Base-by-base conservation (phyloP, 2,329 filamentous ascomycete species). In the Hirsutella thompsonii region DNA sequence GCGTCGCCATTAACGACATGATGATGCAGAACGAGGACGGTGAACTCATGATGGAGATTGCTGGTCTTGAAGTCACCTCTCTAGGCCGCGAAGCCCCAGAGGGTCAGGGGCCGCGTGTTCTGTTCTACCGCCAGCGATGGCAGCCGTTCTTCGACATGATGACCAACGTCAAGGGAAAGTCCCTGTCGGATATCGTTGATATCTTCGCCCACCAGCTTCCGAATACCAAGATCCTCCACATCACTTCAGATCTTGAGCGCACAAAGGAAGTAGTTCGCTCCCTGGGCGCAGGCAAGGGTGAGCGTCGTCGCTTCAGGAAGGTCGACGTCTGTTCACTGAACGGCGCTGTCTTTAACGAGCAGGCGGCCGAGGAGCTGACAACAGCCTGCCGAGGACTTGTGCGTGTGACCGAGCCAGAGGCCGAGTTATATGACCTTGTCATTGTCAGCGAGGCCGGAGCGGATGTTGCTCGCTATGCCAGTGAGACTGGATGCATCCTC, bases 401-500 rank as follows among this genome's bases (percentile, higher is more conserved):
- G 11, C 39, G 26, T 11, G 36, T 46, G 9, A 38, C 40, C 23
- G 44, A 48, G 37, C 49, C 49, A 10, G 30, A 48, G 34, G 19
- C 16, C n/a, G 41, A 33, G 8, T 40, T 37, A 2, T 51, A 51
- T 36, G 49, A 51, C 16, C 41, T 51, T 11, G 49, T 50, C 16
- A 40, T 51, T 18, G 48, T 49, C 19, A 50, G 48, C 26, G 49
- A 51, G 44, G n/a, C 36, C 21, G 46, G 40, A 19, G 36, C 37
- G n/a, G 42, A 49, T 20, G 46, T 43, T 18, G 39, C 40, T 20
- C 10, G 40, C 13, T 51, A 42, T 30, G 37, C 47, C 37, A 50
- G 49, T 26, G 48, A 47, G 1, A 45, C 75, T 2, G 80, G 80
- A 36, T 79, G 83, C 54, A 70, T 49, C 10, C 28, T 51, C 21